These are phyloP conservation scores for Melanomma pulvis-pyrius DNA, from an alignment of 495 filamentous ascomycete genomes.

Conservation along the genomic window DNA sequence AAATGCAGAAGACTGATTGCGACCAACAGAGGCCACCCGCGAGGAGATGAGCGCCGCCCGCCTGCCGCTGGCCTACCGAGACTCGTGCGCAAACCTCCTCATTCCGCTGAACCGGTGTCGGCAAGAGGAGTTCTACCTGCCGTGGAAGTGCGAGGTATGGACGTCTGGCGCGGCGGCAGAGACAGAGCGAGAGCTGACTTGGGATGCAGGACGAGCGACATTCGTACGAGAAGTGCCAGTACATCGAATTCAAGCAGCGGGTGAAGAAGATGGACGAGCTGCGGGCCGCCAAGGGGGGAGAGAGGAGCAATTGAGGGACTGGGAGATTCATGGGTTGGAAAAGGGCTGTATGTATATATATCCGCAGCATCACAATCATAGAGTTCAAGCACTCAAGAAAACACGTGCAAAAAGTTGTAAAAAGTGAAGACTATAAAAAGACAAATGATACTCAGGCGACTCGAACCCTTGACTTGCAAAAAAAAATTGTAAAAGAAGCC, in stretches of 20 bases:
- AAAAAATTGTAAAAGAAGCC: too few relatives aligned
- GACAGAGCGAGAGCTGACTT: slow-evolving; percentile 4
- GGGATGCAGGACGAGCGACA: slow-evolving; percentile 83
- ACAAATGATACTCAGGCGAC: too few relatives aligned
- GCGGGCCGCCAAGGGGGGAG: slow-evolving; percentile 79
- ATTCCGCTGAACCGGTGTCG: slow-evolving; percentile 96
- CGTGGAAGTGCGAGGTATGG: slow-evolving; percentile 96
- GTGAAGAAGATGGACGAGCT: slow-evolving; percentile 99
- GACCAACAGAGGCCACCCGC: slow-evolving; percentile 65
- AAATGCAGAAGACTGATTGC: slow-evolving; percentile 25
- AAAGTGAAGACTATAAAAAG: too few relatives aligned
- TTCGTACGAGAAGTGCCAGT: slow-evolving; percentile 98
- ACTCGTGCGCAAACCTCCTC: slow-evolving; percentile 89
- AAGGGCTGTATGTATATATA: slow-evolving; percentile 30
- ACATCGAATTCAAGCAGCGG: slow-evolving; percentile 96
- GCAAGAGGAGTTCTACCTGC: slow-evolving; percentile 86
- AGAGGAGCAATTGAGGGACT: slow-evolving; percentile 75
- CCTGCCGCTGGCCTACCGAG: slow-evolving; percentile 86
- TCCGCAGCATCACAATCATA: slow-evolving; percentile 17
- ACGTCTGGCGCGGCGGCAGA: neutral
- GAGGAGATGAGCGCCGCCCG: slow-evolving; percentile 91
- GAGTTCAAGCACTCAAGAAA: too few relatives aligned
- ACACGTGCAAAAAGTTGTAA: neutral
- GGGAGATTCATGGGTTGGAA: neutral
- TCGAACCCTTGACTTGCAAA: too few relatives aligned